Evolutionary conservation across 1,139 yeast genomes (phyloP).

Genomic region (Suhomyces anneliseae): DNA sequence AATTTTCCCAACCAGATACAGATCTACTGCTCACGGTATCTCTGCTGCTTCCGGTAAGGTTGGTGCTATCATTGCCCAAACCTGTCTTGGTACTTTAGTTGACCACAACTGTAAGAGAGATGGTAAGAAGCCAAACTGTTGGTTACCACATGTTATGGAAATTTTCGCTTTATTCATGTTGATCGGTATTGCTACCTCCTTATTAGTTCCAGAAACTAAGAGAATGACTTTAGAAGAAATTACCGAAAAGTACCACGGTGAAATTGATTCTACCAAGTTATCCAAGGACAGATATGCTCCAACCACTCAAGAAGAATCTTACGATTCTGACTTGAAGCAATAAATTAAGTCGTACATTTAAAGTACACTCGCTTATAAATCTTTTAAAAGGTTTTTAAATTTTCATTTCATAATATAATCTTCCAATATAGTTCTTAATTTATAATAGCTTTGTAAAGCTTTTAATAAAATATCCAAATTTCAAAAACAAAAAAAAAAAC

Average conservation of each 20-base stretch:
- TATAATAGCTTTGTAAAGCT: not conserved
- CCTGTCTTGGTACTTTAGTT: conserved; percentile 81
- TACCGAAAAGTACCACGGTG: conserved; percentile 76
- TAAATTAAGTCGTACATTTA: not conserved
- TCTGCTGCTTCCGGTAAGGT: conserved; percentile 95
- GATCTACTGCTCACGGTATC: conserved; percentile 97
- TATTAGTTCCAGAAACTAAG: conserved; percentile 85
- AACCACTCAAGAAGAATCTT: conserved; percentile 18
- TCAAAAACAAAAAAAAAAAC: not conserved
- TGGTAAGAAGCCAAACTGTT: conserved; percentile 55
- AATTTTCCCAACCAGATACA: conserved; percentile 93
- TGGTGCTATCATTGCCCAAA: conserved; percentile 96
- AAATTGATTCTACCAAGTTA: conserved; percentile 50
- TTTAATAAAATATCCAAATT: not conserved
- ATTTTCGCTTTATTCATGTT: conserved; percentile 90
- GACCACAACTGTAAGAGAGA: conserved; percentile 70
- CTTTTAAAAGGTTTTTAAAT: not conserved
- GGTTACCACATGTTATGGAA: conserved; percentile 88
- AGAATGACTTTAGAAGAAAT: conserved; percentile 84
- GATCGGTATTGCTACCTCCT: conserved; percentile 62
- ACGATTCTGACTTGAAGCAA: conserved; percentile 19
- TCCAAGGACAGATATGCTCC: conserved; percentile 18
- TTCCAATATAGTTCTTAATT: not conserved
- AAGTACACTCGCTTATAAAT: not conserved
- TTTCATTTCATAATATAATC: conserved; percentile 3